Evolutionary conservation across 164 flowering plant genomes (phyloP), one percentile per base, ranked within the genome.

Genomic region (Paratinospora sagittata): DNA sequence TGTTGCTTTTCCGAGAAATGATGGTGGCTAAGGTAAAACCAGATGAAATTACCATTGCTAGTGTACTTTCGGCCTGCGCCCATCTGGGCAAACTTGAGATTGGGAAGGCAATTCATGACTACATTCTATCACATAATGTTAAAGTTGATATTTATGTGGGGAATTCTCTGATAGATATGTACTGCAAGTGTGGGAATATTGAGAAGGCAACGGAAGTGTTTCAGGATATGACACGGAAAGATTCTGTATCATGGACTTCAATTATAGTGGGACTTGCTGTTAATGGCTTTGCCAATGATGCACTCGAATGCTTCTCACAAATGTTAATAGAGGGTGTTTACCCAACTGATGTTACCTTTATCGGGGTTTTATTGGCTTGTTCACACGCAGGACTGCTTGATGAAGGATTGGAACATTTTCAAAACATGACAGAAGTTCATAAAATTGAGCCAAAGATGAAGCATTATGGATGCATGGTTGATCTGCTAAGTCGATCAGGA

Each of bases 401-500:
- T 58, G 64, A 78, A 69, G 97, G 94, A 6, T 62, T 85, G 70
- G 73, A 79, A 55, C 81, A 81, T 77, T 87, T 90, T 74, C 76
- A 77, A 57, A 82, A 82, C 49, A 88, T 88, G 93, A 74, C 74
- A 57, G 76, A 72, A n/a, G 78, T 76, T 65, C 64, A 86, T 74
- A 79, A 83, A 63, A 75, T 89, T 33, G 77, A 58, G 26, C 93
- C 93, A 27, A 79, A 80, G 63, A 83, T 85, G 90, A 90, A 86
- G 76, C 96, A 89, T 65, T 90, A 89, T 70, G 91, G 93, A 0
- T 89, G 93, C 71, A 73, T 89, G 47, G 89, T 88, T 21, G 96
- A 90, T 81, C 85, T 90, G 37, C 73, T 90, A 70, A 79, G 91
- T 72, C 88, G 93, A 12, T 79, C 86, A 36, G 93, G 91, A 13